A percentile compares a stretch with the other conserved stretches of the same genome.
phyloP scores from a whole-genome alignment of 225 moss, liverwort and hornwort genomes.

The Asterella californica region DNA sequence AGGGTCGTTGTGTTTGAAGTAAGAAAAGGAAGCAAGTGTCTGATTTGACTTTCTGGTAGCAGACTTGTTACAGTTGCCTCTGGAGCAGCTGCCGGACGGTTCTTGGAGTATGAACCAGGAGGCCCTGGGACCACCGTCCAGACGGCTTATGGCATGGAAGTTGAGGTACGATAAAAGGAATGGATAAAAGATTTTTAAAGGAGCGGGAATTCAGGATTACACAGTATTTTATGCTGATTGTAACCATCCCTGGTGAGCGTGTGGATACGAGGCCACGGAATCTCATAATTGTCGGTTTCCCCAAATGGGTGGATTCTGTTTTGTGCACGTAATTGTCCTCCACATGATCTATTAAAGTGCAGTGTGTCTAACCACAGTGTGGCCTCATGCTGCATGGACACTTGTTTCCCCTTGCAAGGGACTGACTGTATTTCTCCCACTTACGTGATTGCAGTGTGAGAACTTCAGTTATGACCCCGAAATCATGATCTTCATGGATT shows the following conservation, averaged over 20 bases:
- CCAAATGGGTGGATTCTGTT: too few species aligned
- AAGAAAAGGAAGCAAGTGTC: neutral
- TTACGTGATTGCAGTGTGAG: constrained; percentile 58
- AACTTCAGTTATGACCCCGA: constrained; percentile 81
- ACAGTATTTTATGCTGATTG: neutral
- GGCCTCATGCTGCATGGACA: neutral
- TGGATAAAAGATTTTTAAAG: neutral
- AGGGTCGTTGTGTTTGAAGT: neutral
- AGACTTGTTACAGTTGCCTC: constrained; percentile 98
- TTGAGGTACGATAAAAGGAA: constrained; percentile 60
- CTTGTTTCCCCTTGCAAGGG: neutral
- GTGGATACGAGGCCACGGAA: neutral
- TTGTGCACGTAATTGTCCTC: neutral
- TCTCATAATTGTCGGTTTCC: too few species aligned
- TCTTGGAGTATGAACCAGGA: constrained; percentile 87
- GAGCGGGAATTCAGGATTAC: neutral
- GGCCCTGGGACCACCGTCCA: constrained; percentile 90
- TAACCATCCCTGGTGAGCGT: neutral
- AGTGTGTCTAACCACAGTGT: neutral
- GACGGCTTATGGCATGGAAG: constrained; percentile 97
- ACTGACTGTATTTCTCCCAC: neutral
- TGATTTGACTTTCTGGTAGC: neutral
- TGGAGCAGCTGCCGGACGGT: constrained; percentile 93
- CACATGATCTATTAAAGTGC: neutral
- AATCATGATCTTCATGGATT: constrained; percentile 98